A percentile compares a stretch with the other conserved stretches of the same genome.
Conservation (phyloP, 78 protist species). For the Thecamonas trahens region DNA sequence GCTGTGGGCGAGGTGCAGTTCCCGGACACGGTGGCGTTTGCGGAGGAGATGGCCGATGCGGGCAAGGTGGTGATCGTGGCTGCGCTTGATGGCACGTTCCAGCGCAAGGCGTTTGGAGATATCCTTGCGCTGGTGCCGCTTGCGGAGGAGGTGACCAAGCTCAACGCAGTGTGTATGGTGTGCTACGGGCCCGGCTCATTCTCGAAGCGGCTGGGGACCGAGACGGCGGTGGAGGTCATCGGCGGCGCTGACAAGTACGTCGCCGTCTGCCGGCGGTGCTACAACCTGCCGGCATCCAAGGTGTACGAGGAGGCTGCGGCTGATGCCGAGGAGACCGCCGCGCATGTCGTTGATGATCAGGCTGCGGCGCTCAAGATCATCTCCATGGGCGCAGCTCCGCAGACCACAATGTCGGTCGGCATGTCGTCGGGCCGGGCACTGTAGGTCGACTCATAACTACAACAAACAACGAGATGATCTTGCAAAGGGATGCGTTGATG, state of each 20-base stretch:
- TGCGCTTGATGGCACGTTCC: conserved; percentile 81
- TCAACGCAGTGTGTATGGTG: conserved; percentile 73
- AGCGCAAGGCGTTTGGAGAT: conserved; percentile 55
- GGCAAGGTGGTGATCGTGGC: conserved; percentile 84
- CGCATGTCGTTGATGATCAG: too few relatives aligned
- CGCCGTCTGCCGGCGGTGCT: conserved; percentile 79
- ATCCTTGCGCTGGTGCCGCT: conserved; percentile 63
- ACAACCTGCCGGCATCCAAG: too few relatives aligned
- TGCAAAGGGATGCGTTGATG: too few relatives aligned
- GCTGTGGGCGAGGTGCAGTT: conserved; percentile 18
- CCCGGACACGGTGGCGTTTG: conserved; percentile 72
- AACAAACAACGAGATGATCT: too few relatives aligned
- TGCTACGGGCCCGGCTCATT: conserved; percentile 69
- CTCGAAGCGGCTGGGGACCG: conserved; percentile 52
- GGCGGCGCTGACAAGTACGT: conserved; percentile 83
- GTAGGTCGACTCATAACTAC: too few relatives aligned
- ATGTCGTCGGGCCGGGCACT: too few relatives aligned
- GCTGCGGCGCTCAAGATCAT: too few relatives aligned
- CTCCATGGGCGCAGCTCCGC: too few relatives aligned
- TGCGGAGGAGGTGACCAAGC: conserved; percentile 67
- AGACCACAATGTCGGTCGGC: too few relatives aligned
- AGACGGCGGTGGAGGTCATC: conserved; percentile 58
- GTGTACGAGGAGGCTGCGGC: too few relatives aligned
- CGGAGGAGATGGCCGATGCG: conserved; percentile 61
- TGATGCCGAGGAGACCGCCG: too few relatives aligned